A percentile compares a stretch with the other conserved stretches of the same genome.
These are phyloP conservation scores for Fusarium foetens DNA, from an alignment of 2,329 filamentous ascomycete species.

Conservation along the genomic window DNA sequence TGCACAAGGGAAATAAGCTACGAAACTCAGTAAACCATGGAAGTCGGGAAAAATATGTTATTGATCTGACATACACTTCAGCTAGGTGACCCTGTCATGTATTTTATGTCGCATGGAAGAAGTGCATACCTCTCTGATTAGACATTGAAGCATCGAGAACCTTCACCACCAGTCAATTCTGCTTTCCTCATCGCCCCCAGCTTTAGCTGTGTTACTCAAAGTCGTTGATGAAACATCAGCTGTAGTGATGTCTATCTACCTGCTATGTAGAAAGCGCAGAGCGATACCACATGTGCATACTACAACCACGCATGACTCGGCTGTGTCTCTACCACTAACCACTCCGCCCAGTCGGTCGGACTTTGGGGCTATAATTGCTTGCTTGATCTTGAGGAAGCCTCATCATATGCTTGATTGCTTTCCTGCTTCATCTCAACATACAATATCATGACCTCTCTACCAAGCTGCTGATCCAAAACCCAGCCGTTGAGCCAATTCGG, in stretches of 20 bases:
- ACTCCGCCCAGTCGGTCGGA: background rate
- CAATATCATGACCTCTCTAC: no score
- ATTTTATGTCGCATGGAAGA: background rate
- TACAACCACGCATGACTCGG: background rate
- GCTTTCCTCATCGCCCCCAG: background rate
- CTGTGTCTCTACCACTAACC: background rate
- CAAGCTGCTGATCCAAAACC: background rate
- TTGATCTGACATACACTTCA: background rate
- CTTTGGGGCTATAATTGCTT: background rate
- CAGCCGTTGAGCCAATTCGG: background rate
- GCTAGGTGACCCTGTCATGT: background rate
- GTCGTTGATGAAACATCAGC: background rate
- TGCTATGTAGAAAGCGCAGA: background rate
- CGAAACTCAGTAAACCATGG: background rate
- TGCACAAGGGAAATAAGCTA: background rate
- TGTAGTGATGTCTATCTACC: background rate
- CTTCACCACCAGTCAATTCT: background rate
- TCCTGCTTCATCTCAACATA: background rate
- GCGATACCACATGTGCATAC: background rate
- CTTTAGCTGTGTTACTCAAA: background rate
- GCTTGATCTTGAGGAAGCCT: conserved; percentile 6
- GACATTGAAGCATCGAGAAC: background rate
- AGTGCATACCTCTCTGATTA: background rate
- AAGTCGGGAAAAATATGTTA: background rate
- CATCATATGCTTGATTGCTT: background rate